Percentiles rank a stretch among this genome's conserved stretches.
Evolutionary conservation across 768 basidiomycete species (phyloP).

Genomic region (Rhizopogon sp.): DNA sequence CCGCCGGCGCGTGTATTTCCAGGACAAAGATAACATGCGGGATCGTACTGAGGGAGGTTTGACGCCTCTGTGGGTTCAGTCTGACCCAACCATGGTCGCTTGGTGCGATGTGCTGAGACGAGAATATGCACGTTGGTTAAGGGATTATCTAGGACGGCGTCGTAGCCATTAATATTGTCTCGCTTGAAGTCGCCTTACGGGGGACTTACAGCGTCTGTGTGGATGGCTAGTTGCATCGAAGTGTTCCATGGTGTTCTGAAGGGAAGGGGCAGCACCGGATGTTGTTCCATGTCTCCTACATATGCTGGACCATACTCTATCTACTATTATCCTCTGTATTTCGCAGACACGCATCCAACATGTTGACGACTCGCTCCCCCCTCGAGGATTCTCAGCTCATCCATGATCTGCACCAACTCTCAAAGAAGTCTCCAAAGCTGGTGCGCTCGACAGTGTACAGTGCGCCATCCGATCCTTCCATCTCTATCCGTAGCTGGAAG

Average conservation of each 20-base stretch:
- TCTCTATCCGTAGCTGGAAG: constrained; percentile 82
- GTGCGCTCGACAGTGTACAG: constrained; percentile 53
- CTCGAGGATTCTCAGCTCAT: constrained; percentile 58
- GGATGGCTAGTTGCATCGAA: constrained; percentile 64
- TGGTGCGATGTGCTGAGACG: constrained; percentile 86
- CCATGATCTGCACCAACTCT: constrained; percentile 43
- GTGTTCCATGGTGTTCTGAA: constrained; percentile 15
- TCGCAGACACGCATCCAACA: constrained; percentile 7
- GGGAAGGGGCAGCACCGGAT: background rate
- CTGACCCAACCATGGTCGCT: constrained; percentile 90
- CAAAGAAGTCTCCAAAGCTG: constrained; percentile 57
- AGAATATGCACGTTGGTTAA: constrained; percentile 72
- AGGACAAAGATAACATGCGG: constrained; percentile 82
- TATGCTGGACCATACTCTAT: constrained; percentile 8
- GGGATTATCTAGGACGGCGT: constrained; percentile 59
- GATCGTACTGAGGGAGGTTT: constrained; percentile 60
- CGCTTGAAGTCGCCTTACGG: background rate
- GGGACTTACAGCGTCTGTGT: constrained; percentile 61
- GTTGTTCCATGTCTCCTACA: constrained; percentile 1
- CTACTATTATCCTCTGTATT: constrained; percentile 4
- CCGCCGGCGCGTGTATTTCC: constrained; percentile 78
- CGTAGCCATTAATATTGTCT: constrained; percentile 1
- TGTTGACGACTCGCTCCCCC: constrained; percentile 19
- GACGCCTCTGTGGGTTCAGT: constrained; percentile 57
- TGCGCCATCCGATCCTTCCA: constrained; percentile 50